Conservation (phyloP, 345 rosid genomes). For the Punica granatum region DNA sequence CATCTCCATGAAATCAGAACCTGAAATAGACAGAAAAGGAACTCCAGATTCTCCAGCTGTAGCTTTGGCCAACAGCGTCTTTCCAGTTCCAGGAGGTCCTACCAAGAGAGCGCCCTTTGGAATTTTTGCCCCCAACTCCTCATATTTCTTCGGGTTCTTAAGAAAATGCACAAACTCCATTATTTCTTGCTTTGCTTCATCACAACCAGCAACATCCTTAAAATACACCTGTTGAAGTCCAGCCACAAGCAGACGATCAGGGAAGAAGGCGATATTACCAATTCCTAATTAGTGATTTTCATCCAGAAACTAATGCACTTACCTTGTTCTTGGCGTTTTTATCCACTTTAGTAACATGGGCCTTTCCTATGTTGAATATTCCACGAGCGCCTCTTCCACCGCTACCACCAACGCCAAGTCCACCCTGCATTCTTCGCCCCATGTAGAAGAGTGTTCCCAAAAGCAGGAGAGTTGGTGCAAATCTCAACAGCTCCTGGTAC, state of each 20-base stretch:
- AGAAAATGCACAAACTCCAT: constrained; percentile 98
- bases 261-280: not conserved
- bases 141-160: constrained; percentile 86
- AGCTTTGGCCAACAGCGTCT: constrained; percentile 96
- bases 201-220: constrained; percentile 97
- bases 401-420: constrained; percentile 74
- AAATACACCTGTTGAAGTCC: constrained; percentile 49
- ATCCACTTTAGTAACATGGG: constrained; percentile 75
- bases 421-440: constrained; percentile 80
- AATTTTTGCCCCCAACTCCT: constrained; percentile 90
- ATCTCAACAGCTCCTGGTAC: constrained; percentile 78
- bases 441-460: constrained; percentile 60
- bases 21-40: constrained; percentile 86
- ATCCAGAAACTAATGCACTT: not conserved
- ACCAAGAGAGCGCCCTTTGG: constrained; percentile 95
- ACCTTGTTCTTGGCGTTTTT: constrained; percentile 92
- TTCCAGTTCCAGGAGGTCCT: constrained; percentile 97
- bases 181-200: constrained; percentile 56
- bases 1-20: constrained; percentile 99
- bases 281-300: not conserved
- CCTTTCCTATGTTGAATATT: constrained; percentile 92
- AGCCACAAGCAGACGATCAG: not conserved
- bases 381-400: constrained; percentile 84
- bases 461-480: constrained; percentile 66
- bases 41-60: constrained; percentile 96